A percentile compares a stretch with the other conserved stretches of the same genome.
Conservation (phyloP, 2,329 filamentous ascomycete species). For the Eutypa lata region DNA sequence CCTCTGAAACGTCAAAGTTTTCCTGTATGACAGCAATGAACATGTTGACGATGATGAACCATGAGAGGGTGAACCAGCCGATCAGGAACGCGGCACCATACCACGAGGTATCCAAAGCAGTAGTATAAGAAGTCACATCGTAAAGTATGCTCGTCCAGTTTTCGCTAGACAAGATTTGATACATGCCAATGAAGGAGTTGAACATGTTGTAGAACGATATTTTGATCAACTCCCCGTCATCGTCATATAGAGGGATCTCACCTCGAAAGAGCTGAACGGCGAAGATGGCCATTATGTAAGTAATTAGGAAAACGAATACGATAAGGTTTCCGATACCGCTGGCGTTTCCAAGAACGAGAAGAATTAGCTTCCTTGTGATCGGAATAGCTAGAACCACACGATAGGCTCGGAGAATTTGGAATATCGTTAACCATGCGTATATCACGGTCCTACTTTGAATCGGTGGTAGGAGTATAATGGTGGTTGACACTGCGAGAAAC, state of each 20-base stretch:
- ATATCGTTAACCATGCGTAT: slow-evolving; percentile 87
- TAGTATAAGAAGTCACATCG: slow-evolving; percentile 69
- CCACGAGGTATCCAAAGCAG: slow-evolving; percentile 72
- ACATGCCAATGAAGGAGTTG: slow-evolving; percentile 97
- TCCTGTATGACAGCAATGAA: slow-evolving; percentile 99
- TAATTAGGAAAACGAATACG: slow-evolving; percentile 93
- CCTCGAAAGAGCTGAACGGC: slow-evolving; percentile 90
- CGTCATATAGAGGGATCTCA: slow-evolving; percentile 66
- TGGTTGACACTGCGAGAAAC: slow-evolving; percentile 73
- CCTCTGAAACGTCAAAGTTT: slow-evolving; percentile 97
- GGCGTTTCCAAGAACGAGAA: slow-evolving; percentile 85
- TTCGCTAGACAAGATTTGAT: slow-evolving; percentile 92
- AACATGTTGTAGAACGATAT: slow-evolving; percentile 88
- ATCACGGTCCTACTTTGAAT: slow-evolving; percentile 68
- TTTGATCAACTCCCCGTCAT: slow-evolving; percentile 57
- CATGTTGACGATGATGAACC: slow-evolving; percentile 98
- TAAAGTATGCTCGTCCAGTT: slow-evolving; percentile 93
- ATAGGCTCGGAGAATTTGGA: slow-evolving; percentile 90
- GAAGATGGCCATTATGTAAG: slow-evolving; percentile 89
- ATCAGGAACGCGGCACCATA: slow-evolving; percentile 89
- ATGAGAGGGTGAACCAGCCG: slow-evolving; percentile 91
- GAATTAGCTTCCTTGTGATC: slow-evolving; percentile 81
- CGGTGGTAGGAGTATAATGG: slow-evolving; percentile 78
- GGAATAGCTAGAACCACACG: slow-evolving; percentile 86
- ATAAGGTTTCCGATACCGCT: slow-evolving; percentile 92